Evolutionary conservation across 2,329 filamentous ascomycete genomes (phyloP).

Genomic region (Fusarium nisikadoi): DNA sequence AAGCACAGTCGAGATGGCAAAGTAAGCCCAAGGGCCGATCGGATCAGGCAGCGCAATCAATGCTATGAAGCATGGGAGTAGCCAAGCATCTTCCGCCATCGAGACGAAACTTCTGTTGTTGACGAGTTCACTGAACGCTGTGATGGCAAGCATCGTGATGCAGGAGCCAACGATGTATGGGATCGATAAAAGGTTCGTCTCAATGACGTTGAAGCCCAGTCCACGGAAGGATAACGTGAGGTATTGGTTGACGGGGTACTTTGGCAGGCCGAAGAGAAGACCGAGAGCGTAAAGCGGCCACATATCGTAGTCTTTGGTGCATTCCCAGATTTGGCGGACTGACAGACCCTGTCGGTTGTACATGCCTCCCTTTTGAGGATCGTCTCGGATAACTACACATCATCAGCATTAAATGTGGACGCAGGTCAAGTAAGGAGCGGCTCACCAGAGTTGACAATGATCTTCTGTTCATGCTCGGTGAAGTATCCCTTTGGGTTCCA

Average conservation of each 20-base stretch:
- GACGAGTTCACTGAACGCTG: slow-evolving; percentile 60
- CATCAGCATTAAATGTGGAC: not conserved
- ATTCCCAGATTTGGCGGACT: slow-evolving; percentile 55
- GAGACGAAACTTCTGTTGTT: slow-evolving; percentile 61
- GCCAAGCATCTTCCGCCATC: slow-evolving; percentile 62
- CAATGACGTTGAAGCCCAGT: slow-evolving; percentile 61
- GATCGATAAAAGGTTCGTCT: slow-evolving; percentile 65
- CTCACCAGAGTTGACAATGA: slow-evolving; percentile 60
- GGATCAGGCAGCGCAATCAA: slow-evolving; percentile 52
- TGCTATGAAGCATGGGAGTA: slow-evolving; percentile 63
- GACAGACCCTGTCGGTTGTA: slow-evolving; percentile 62
- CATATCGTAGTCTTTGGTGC: slow-evolving; percentile 62
- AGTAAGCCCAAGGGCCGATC: not conserved
- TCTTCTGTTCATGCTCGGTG: slow-evolving; percentile 49
- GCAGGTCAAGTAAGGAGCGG: accelerated
- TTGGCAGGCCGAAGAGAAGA: slow-evolving; percentile 59
- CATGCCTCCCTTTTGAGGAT: slow-evolving; percentile 66
- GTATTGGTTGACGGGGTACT: slow-evolving; percentile 58
- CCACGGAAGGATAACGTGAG: slow-evolving; percentile 62
- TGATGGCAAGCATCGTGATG: slow-evolving; percentile 51
- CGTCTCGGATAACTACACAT: slow-evolving; percentile 58
- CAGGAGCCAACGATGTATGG: slow-evolving; percentile 59
- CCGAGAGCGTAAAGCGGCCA: slow-evolving; percentile 64
- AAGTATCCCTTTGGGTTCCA: not conserved
- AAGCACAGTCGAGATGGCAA: not conserved